Base-by-base conservation (phyloP, 768 basidiomycete genomes). In the Rhodotorula babjevae region DNA sequence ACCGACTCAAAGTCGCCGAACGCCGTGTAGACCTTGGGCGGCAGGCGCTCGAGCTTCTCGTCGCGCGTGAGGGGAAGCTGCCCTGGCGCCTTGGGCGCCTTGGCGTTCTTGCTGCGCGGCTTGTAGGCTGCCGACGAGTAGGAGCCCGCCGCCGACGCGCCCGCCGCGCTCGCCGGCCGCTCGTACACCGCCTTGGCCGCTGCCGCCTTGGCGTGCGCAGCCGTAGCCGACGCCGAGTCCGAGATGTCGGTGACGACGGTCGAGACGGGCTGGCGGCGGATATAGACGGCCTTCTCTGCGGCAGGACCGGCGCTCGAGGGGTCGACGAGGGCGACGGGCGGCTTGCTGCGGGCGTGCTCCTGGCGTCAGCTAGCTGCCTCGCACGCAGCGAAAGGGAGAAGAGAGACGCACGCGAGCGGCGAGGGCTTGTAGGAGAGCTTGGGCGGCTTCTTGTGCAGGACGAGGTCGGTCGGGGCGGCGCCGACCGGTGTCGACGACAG, bases 1-100 rank as follows among this genome's bases (percentile, higher is more conserved):
- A 21, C 19, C 16, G 89, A 86, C 7, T 85, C 84, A 19, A 90
- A 82, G 0, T 88, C 86, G 3, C 82, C 83, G 46, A 87, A 82
- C 23, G 85, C 84, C 29, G 87, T 86, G 0, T 86, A 82, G 14
- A 85, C 84, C 68, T 75, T 68, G 12, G 84, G 82, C 0, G 87
- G 87, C 23, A 75, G 56, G 4, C 64, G 63, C 25, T 49, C 31
- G 14, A 18, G 1, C 33, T 67, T 68, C 50, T 75, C 74, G 8
- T 71, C 69, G 23, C 3, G 14, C 10, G 67, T 49, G 55, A 76
- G 65, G 1, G 74, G 74, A 10, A 50, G 63, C n/a, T 50, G n/a
- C 27, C 29, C 46, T 40, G 59, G 33, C 50, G 21, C 27, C 25
- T 61, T 57, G n/a, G 11, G 3, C 19, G 61, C 25, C 23, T 64